These are phyloP conservation scores for Polytrichum formosum DNA, from an alignment of 225 moss, liverwort and hornwort genomes.

Conservation along the genomic window DNA sequence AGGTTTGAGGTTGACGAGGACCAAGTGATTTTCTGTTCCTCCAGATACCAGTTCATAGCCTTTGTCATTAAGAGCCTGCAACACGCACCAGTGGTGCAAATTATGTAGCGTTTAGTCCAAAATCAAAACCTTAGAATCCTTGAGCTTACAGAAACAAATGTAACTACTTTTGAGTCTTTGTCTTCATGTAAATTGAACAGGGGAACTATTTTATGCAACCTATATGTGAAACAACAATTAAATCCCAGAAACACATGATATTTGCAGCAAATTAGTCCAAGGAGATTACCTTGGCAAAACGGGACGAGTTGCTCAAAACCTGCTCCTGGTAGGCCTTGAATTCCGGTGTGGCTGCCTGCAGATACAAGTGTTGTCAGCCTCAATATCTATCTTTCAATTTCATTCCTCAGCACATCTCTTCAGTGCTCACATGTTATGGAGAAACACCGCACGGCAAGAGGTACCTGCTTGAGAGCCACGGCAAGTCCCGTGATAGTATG, in stretches of 20 bases:
- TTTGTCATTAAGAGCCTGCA: constrained; percentile 58
- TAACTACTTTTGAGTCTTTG: neutral
- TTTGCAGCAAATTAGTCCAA: no score
- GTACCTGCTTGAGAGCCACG: constrained; percentile 87
- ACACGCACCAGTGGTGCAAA: no score
- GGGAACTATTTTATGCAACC: no score
- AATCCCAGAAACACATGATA: no score
- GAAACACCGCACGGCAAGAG: no score
- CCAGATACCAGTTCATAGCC: constrained; percentile 90
- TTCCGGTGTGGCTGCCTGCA: constrained; percentile 83
- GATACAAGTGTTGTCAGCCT: constrained; percentile 1
- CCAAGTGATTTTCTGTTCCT: constrained; percentile 90
- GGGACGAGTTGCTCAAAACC: constrained; percentile 69
- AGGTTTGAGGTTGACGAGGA: constrained; percentile 82
- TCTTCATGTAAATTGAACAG: no score
- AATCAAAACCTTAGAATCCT: no score
- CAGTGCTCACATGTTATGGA: no score
- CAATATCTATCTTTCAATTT: neutral
- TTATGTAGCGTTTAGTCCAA: no score
- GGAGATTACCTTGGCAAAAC: constrained; percentile 66
- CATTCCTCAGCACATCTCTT: no score
- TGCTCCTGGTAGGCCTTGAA: constrained; percentile 93
- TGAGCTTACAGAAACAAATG: neutral
- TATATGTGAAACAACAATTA: no score
- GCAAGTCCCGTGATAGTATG: constrained; percentile 95